These are phyloP conservation scores for Eucalyptus lansdowneana DNA, from an alignment of 345 rosid species.

Conservation along the genomic window DNA sequence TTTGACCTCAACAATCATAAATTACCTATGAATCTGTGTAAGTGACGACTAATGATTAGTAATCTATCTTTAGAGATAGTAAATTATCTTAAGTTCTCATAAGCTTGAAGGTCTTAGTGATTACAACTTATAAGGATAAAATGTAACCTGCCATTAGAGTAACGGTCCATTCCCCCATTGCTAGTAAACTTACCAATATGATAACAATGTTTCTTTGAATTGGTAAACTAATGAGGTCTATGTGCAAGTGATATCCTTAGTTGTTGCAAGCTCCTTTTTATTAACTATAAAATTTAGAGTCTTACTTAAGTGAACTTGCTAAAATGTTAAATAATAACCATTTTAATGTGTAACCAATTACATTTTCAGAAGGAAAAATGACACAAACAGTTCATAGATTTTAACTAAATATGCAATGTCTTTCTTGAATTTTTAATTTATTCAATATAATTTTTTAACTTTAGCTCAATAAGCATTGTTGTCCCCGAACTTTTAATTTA, in stretches of 20 bases:
- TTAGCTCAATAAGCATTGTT: no score
- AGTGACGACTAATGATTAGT: neutral
- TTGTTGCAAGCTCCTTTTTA: neutral
- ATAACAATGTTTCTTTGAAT: neutral
- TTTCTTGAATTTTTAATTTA: no score
- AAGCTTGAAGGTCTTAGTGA: neutral
- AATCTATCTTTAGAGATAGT: neutral
- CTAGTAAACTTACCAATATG: neutral
- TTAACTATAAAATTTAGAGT: neutral
- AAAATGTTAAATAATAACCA: neutral
- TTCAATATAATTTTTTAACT: no score
- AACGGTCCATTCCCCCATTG: neutral
- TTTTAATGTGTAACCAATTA: neutral
- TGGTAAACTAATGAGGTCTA: neutral
- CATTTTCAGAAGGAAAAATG: neutral
- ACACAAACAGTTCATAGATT: rapidly evolving
- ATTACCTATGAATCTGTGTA: neutral
- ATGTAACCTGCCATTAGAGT: neutral
- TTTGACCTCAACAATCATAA: neutral
- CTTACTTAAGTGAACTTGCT: neutral
- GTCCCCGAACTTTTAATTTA: no score
- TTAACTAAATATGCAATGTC: neutral
- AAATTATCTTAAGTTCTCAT: neutral
- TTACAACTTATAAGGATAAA: no score
- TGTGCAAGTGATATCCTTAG: neutral